Evolutionary conservation across 2,329 filamentous ascomycete species (phyloP).

Genomic region (Cladosporium sphaerospermum): DNA sequence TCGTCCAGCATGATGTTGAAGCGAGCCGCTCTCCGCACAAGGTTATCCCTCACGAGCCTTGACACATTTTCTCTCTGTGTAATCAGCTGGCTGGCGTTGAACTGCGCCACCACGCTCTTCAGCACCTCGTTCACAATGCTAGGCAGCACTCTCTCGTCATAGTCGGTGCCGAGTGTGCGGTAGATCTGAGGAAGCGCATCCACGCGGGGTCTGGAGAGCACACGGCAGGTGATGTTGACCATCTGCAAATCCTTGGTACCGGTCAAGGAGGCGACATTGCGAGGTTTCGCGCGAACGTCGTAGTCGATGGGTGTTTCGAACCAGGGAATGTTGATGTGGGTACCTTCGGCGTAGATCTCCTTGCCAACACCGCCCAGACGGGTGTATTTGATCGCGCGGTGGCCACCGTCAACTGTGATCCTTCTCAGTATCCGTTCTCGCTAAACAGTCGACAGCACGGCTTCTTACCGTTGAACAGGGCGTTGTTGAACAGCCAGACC

Average conservation of each 20-base stretch:
- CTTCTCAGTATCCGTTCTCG: slow-evolving; percentile 3
- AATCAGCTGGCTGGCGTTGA: slow-evolving; percentile 97
- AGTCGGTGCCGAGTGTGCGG: slow-evolving; percentile 88
- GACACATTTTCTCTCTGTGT: slow-evolving; percentile 98
- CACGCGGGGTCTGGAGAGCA: slow-evolving; percentile 83
- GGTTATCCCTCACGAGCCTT: slow-evolving; percentile 82
- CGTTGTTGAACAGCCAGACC: slow-evolving; percentile 53
- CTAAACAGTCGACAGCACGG: too few species aligned
- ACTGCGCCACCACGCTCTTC: slow-evolving; percentile 96
- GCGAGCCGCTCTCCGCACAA: slow-evolving; percentile 80
- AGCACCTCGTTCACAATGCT: slow-evolving; percentile 99
- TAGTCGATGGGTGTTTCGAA: slow-evolving; percentile 95
- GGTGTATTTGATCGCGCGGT: slow-evolving; percentile 97
- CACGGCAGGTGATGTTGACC: slow-evolving; percentile 99
- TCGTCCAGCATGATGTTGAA: slow-evolving; percentile 98
- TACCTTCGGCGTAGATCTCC: slow-evolving; percentile 96
- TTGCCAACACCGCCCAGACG: slow-evolving; percentile 82
- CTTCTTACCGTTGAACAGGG: slow-evolving; percentile 60
- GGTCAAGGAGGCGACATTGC: slow-evolving; percentile 92
- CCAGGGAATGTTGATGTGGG: slow-evolving; percentile 91
- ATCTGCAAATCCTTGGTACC: slow-evolving; percentile 99
- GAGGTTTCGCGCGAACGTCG: slow-evolving; percentile 93
- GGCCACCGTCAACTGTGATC: slow-evolving; percentile 77
- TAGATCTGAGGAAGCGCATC: slow-evolving; percentile 93
- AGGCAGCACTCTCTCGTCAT: slow-evolving; percentile 94